phyloP scores from a whole-genome alignment of 345 rosid genomes.

The Heritiera fomes region DNA sequence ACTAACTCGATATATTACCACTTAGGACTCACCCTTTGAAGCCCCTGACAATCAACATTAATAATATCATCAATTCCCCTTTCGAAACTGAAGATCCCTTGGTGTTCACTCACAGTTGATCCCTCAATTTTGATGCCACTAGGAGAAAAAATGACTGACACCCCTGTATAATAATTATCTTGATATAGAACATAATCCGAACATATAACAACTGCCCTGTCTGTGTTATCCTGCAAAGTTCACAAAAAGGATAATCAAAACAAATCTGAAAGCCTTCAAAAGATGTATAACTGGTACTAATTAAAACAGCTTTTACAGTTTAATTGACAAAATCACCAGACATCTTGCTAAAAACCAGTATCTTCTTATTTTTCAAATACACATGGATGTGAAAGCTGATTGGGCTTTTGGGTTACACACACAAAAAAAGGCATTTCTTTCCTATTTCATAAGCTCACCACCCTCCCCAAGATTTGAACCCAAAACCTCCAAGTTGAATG shows the following conservation, averaged over 20 bases:
- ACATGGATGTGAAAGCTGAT: not conserved
- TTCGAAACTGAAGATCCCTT: constrained; percentile 45
- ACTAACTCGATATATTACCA: not conserved
- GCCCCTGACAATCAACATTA: constrained; percentile 54
- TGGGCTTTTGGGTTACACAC: not conserved
- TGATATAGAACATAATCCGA: constrained; percentile 65
- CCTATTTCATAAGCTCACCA: not conserved
- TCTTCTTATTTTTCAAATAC: not conserved
- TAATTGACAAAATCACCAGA: constrained; percentile 11
- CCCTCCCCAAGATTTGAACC: not conserved
- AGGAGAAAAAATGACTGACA: constrained; percentile 56
- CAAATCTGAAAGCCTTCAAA: constrained; percentile 16
- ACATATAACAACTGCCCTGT: constrained; percentile 39
- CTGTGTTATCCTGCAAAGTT: constrained; percentile 52
- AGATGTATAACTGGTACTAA: not conserved
- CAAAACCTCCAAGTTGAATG: constrained; percentile 6
- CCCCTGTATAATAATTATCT: constrained; percentile 43
- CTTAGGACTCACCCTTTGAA: constrained; percentile 60
- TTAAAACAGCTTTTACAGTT: constrained; percentile 10
- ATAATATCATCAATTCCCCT: constrained; percentile 73
- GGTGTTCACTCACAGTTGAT: constrained; percentile 34
- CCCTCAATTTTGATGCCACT: constrained; percentile 54
- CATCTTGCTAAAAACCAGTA: constrained; percentile 10
- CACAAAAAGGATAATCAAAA: constrained; percentile 25
- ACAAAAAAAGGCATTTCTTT: not conserved